phyloP scores from a whole-genome alignment of 495 filamentous ascomycete species.

The Talaromyces borbonicus region DNA sequence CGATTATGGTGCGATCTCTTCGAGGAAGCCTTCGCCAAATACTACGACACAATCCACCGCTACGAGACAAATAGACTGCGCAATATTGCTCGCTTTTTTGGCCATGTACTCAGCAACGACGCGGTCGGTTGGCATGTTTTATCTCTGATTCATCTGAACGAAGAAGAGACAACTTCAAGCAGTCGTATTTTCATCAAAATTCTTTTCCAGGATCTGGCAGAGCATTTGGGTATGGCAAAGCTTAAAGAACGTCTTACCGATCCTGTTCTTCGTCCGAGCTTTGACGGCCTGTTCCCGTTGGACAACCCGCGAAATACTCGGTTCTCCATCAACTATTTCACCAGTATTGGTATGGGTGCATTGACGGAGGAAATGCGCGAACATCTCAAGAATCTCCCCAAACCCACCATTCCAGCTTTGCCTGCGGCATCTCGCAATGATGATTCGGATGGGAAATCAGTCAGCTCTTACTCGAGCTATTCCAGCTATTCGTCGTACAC shows the following conservation, averaged over 20 bases:
- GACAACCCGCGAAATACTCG: conserved; percentile 83
- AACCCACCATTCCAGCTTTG: conserved; percentile 60
- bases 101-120: conserved; percentile 77
- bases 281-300: conserved; percentile 78
- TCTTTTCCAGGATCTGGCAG: conserved; percentile 82
- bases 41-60: conserved; percentile 95
- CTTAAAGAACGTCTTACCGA: conserved; percentile 68
- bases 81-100: conserved; percentile 92
- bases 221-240: conserved; percentile 74
- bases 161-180: conserved; percentile 92
- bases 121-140: conserved; percentile 88
- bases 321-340: conserved; percentile 99
- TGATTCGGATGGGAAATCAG: conserved; percentile 47
- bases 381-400: conserved; percentile 74
- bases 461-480: conserved; percentile 59
- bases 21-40: conserved; percentile 77
- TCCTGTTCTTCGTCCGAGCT: conserved; percentile 63
- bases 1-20: conserved; percentile 89
- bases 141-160: conserved; percentile 75
- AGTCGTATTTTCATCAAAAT: conserved; percentile 98
- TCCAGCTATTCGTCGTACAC: conserved; percentile 36
- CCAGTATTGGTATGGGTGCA: conserved; percentile 87
- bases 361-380: conserved; percentile 95
- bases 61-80: conserved; percentile 90
- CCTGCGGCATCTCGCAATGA: conserved; percentile 42